These are phyloP conservation scores for Epichloe coenophiala DNA, from an alignment of 2,329 filamentous ascomycete species.

Conservation along the genomic window DNA sequence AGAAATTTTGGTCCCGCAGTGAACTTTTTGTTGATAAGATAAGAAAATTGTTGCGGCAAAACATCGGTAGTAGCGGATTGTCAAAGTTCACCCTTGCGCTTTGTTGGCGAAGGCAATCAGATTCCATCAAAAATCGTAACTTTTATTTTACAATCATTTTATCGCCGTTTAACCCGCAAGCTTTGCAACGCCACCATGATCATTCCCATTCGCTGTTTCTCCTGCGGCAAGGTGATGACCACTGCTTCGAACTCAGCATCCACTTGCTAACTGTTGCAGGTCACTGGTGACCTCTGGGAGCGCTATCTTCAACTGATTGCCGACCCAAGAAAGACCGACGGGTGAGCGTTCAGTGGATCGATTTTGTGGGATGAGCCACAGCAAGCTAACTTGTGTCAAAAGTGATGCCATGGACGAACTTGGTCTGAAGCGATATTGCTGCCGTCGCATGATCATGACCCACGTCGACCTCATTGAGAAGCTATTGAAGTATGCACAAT, in stretches of 20 bases:
- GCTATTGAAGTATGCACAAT: slow-evolving; percentile 62
- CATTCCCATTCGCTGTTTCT: slow-evolving; percentile 97
- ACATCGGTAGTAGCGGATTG: slow-evolving; percentile 17
- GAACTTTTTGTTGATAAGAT: slow-evolving; percentile 31
- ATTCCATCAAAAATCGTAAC: slow-evolving; percentile 2
- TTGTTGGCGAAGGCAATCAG: neutral
- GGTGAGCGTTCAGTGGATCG: slow-evolving; percentile 35
- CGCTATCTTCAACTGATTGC: slow-evolving; percentile 83
- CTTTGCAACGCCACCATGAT: slow-evolving; percentile 52
- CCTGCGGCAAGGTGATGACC: slow-evolving; percentile 77
- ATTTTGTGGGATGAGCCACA: neutral
- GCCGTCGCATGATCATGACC: slow-evolving; percentile 98
- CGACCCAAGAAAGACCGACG: slow-evolving; percentile 53
- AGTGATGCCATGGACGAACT: slow-evolving; percentile 95
- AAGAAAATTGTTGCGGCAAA: slow-evolving; percentile 18
- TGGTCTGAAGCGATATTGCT: slow-evolving; percentile 92
- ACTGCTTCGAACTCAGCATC: slow-evolving; percentile 7
- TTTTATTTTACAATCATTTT: neutral
- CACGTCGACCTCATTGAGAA: slow-evolving; percentile 99
- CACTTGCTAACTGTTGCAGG: slow-evolving; percentile 40
- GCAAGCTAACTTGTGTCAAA: neutral
- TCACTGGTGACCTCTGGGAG: slow-evolving; percentile 95
- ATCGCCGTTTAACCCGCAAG: neutral
- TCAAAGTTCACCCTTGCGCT: neutral
- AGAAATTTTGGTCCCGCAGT: slow-evolving; percentile 28